Conservation (phyloP, 2,329 filamentous ascomycete species). For the Fusarium nanum region DNA sequence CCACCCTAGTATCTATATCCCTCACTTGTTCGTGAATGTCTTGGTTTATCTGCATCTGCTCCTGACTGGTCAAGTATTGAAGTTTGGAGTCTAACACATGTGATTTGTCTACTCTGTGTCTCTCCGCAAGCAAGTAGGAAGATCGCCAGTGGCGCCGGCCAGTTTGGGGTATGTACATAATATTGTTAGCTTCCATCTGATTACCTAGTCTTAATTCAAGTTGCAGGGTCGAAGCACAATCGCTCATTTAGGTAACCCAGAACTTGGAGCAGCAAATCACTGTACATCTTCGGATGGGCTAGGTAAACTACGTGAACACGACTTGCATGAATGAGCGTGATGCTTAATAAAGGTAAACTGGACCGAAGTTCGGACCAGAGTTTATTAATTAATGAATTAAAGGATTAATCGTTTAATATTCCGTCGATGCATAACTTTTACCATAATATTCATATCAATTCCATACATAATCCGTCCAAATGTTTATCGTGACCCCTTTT, state of each 20-base stretch:
- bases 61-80: not conserved
- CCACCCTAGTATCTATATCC: not conserved
- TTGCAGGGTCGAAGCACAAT: not conserved
- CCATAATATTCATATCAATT: slow-evolving; percentile 6
- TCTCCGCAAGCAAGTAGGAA: not conserved
- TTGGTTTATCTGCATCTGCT: not conserved
- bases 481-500: slow-evolving; percentile 10
- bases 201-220: not conserved
- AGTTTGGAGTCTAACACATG: not conserved
- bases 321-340: not conserved
- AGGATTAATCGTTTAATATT: slow-evolving; percentile 35
- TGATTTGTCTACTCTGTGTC: not conserved
- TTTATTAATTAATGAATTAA: slow-evolving; percentile 43
- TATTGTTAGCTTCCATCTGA: not conserved
- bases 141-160: not conserved
- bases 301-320: not conserved
- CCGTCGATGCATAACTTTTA: slow-evolving; percentile 11
- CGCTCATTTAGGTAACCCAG: not conserved
- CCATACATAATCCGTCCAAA: slow-evolving; percentile 8
- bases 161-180: not conserved
- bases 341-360: not conserved
- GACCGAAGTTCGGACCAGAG: not conserved
- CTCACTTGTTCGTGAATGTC: not conserved
- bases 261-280: not conserved
- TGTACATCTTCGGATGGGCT: not conserved